Evolutionary conservation across 2,329 filamentous ascomycete species (phyloP), one percentile per base, ranked within the genome.

Genomic region (Pseudopyrenochaeta lycopersici): DNA sequence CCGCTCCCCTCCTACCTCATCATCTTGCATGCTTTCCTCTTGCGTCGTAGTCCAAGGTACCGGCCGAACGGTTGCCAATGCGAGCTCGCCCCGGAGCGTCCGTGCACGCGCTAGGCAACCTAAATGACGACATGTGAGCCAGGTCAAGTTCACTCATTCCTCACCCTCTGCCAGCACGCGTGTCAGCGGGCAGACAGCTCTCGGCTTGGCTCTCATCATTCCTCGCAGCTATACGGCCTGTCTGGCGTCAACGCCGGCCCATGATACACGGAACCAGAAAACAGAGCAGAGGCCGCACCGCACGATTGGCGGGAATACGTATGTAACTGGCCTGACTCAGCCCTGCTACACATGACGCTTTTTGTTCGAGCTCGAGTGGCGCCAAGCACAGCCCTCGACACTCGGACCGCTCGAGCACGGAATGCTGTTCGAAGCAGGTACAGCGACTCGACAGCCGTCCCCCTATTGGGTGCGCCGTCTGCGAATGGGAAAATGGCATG

Each of bases 131-230:
- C 56, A 61, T 49, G 30, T 10, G 18, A 46, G 48, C 56, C 43
- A 59, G 53, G 53, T 60, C 60, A 54, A n/a, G 54, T 54, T 36
- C 39, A 47, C 46, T 39, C 40, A 41, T 46, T 46, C 49, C 33
- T 35, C 47, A 39, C 58, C 33, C 36, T 23, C 36, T 20, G 4
- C 48, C 30, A 49, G 44, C 46, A 45, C 23, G 53, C 53, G 56
- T 62, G 64, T 63, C 52, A 64, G 52, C 60, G 61, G 46, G 49
- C 41, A 54, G 53, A 51, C 49, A 57, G 21, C 45, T 36, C 36
- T 15, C 31, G 55, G 39, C 69, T 71, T 70, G 68, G 68, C 67
- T 56, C 54, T 62, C 66, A 64, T 68, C 60, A 64, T 64, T 32
- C 30, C 43, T 55, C 30, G 46, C 51, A 43, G 54, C 56, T 64